phyloP scores from a whole-genome alignment of 2,329 filamentous ascomycete species.

The Cladosporium austrohemisphaericum region DNA sequence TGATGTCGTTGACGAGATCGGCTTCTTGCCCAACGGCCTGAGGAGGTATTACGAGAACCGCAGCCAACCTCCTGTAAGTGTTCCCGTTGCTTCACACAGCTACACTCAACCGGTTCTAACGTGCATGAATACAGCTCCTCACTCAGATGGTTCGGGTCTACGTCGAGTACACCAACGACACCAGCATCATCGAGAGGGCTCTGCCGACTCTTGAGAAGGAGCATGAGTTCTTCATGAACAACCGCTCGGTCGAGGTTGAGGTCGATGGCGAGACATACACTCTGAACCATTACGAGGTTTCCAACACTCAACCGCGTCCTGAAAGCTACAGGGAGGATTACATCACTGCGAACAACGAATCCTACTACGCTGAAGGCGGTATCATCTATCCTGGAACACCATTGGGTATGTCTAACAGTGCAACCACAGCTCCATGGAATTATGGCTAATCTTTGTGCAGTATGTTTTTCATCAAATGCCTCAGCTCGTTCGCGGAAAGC shows the following conservation, averaged over 20 bases:
- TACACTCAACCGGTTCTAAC: background rate
- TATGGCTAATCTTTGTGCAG: background rate
- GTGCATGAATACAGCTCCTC: slow-evolving; percentile 32
- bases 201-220: slow-evolving; percentile 61
- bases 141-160: slow-evolving; percentile 64
- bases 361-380: slow-evolving; percentile 58
- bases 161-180: slow-evolving; percentile 62
- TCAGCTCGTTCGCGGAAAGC: too few species aligned
- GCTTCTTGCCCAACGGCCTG: slow-evolving; percentile 67
- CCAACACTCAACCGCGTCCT: slow-evolving; percentile 63
- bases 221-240: slow-evolving; percentile 59
- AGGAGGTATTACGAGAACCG: slow-evolving; percentile 65
- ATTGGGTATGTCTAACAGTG: too few species aligned
- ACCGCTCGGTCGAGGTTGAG: slow-evolving; percentile 55
- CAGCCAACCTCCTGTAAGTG: slow-evolving; percentile 60
- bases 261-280: slow-evolving; percentile 45
- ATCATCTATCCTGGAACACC: slow-evolving; percentile 54
- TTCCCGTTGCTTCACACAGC: background rate
- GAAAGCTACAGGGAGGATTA: slow-evolving; percentile 67
- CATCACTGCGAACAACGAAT: slow-evolving; percentile 60
- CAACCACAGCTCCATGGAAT: too few species aligned
- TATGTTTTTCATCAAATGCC: slow-evolving; percentile 24
- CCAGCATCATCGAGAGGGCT: slow-evolving; percentile 56
- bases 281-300: slow-evolving; percentile 59
- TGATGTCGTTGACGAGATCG: slow-evolving; percentile 61